Conservation (phyloP, 83 land plant genomes). For the Diphasiastrum complanatum region DNA sequence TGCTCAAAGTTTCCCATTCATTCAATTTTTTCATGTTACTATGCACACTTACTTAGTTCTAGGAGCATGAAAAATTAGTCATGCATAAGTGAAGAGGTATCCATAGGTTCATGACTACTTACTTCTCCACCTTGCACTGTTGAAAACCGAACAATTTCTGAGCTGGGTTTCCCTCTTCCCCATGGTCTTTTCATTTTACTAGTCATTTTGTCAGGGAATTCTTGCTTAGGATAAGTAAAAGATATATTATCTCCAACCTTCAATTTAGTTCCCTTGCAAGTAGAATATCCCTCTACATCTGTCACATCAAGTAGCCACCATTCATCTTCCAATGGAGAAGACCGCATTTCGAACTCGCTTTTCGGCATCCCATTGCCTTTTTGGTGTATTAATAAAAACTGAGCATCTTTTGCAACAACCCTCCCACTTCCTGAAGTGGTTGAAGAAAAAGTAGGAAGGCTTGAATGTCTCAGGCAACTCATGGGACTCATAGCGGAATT, state of each 20-base stretch:
- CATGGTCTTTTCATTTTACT: conserved; percentile 21
- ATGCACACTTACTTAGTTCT: neutral
- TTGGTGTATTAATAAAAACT: no score
- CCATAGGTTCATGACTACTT: no score
- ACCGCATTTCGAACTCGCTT: neutral
- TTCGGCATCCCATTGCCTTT: neutral
- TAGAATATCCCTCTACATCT: conserved; percentile 61
- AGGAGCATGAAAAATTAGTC: neutral
- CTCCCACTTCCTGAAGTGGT: neutral
- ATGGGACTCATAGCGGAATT: neutral
- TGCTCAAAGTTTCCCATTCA: neutral
- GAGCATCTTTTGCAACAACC: neutral
- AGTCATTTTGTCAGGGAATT: neutral
- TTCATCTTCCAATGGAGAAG: conserved; percentile 18
- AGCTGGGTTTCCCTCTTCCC: conserved; percentile 41
- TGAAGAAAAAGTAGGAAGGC: neutral
- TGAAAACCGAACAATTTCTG: conserved; percentile 87
- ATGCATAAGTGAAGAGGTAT: neutral
- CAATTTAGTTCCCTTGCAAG: conserved; percentile 67
- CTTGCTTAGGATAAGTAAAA: conserved; percentile 51
- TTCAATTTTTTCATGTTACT: neutral
- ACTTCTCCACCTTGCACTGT: conserved; percentile 63
- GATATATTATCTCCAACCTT: conserved; percentile 48
- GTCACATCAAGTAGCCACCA: conserved; percentile 71
- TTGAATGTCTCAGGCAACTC: neutral